Evolutionary conservation across 176 grass and related monocot species (phyloP), one percentile per base, ranked within the genome.

Genomic region (Poa annua): DNA sequence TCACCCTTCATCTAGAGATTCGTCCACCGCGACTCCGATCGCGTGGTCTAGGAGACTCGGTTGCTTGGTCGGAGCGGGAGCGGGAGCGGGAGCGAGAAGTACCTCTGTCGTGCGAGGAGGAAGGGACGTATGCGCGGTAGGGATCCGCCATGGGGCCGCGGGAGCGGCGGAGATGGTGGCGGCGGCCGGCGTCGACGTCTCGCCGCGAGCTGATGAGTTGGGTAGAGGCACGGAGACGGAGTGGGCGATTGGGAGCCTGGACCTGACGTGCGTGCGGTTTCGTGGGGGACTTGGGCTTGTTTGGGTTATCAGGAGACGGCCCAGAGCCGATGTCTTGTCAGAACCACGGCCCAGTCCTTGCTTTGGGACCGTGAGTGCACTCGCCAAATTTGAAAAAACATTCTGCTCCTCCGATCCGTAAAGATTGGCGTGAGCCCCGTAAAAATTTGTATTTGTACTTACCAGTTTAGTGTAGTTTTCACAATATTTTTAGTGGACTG

Each of bases 41-140:
- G 1, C 1, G 45, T 4, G 71, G 71, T 32, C 45, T 38, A 45
- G 68, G 22, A 33, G 35, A n/a, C 44, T 24, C 17, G 8, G 47
- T 29, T 26, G 57, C 14, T 3, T 64, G 24, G 81, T 48, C 12
- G 8, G 47, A 16, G 63, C 54, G 51, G 51, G 33, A 34, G 73
- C 79, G 51, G 19, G 67, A 1, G 63, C 61, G 42, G n/a, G n/a
- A 41, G 15, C 29, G 25, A 42, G 3, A 21, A 12, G 17, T 84
- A 89, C 87, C 88, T 87, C 77, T 87, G 26, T 63, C 88, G 78
- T 57, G 12, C 11, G 91, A 71, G 65, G 66, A 56, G 34, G 66
- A 34, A 41, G 78, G 20, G 66, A 2, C 8, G 70, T 88, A 88
- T 8, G 76, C 19, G 78, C 88, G 65, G 38, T 93, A 90, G 55